Conservation (phyloP, 2,329 filamentous ascomycete genomes). For the Fusarium sulawesiense region DNA sequence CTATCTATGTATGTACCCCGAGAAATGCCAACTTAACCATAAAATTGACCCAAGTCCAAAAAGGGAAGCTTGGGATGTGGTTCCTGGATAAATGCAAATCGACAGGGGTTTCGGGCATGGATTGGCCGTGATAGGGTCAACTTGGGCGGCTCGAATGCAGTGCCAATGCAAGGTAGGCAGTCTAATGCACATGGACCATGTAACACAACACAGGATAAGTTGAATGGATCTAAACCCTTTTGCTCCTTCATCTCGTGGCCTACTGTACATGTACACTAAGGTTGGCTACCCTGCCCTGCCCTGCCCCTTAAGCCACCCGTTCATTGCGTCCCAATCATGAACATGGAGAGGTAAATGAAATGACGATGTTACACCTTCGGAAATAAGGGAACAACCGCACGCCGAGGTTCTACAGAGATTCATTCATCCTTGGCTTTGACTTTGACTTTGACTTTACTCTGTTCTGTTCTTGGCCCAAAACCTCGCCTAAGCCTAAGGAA, state of each 20-base stretch:
- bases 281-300: not conserved
- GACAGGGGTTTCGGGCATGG: slow-evolving; percentile 17
- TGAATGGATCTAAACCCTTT: not conserved
- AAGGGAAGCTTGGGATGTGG: slow-evolving; percentile 33
- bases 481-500: not conserved
- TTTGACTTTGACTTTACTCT: too few species aligned
- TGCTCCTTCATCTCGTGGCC: slow-evolving; percentile 26
- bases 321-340: not conserved
- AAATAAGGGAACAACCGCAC: slow-evolving; percentile 34
- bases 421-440: slow-evolving; percentile 18
- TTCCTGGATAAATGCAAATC: slow-evolving; percentile 40
- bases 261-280: not conserved
- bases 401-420: slow-evolving; percentile 24
- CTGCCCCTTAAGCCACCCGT: slow-evolving; percentile 14
- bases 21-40: slow-evolving; percentile 30
- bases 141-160: slow-evolving; percentile 21
- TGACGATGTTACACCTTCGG: slow-evolving; percentile 26
- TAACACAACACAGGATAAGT: slow-evolving; percentile 5
- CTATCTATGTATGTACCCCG: not conserved
- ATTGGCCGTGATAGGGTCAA: slow-evolving; percentile 19
- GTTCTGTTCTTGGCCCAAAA: not conserved
- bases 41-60: slow-evolving; percentile 26
- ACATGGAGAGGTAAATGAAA: not conserved
- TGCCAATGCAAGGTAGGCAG: not conserved
- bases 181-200: slow-evolving; percentile 6